Evolutionary conservation across 2,329 filamentous ascomycete species (phyloP).

Genomic region (Grosmannia clavigera): DNA sequence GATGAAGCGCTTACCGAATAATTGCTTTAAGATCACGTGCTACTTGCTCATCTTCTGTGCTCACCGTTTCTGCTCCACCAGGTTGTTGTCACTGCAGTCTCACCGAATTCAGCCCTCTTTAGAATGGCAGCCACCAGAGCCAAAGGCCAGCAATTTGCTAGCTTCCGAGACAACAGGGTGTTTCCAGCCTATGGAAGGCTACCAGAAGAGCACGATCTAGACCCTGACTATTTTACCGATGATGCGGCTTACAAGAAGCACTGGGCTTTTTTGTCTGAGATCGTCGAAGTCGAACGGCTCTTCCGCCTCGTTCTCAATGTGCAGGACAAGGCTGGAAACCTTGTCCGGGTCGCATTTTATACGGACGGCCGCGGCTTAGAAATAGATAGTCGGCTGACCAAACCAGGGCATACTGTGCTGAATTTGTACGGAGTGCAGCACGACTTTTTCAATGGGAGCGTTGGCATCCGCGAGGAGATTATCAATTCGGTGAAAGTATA

Average conservation of each 20-base stretch:
- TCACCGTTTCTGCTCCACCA: no score
- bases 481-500: neutral
- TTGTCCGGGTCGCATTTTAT: neutral
- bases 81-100: neutral
- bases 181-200: neutral
- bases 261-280: slow-evolving; percentile 1
- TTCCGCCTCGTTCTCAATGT: neutral
- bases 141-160: neutral
- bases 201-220: neutral
- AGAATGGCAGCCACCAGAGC: neutral
- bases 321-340: neutral
- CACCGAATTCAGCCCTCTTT: neutral
- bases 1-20: no score
- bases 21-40: no score
- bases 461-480: neutral
- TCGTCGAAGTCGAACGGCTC: neutral
- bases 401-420: neutral
- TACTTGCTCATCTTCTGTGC: no score
- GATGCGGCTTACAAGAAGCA: neutral
- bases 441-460: neutral
- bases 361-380: neutral
- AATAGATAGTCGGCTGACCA: neutral
- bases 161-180: neutral
- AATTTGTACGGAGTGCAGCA: slow-evolving; percentile 1
- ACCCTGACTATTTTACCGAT: neutral